A percentile compares a stretch with the other conserved stretches of the same genome.
phyloP scores from a whole-genome alignment of 1,284 basidiomycete species.

The Rhodotorula sp. region DNA sequence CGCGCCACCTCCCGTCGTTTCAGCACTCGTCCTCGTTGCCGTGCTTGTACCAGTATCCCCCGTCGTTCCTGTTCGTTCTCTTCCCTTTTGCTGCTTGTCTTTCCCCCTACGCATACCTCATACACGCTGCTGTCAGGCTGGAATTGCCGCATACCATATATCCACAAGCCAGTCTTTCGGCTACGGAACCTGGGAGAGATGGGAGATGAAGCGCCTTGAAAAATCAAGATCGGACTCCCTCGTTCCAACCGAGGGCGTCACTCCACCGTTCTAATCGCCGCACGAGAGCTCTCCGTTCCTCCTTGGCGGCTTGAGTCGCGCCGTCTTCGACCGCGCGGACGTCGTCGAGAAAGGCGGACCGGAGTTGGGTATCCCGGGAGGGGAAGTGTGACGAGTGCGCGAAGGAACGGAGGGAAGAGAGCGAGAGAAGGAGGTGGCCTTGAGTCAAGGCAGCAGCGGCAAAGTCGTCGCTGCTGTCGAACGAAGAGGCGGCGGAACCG shows the following conservation, averaged over 20 bases:
- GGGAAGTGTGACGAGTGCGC: conserved; percentile 45
- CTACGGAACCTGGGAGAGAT: no score
- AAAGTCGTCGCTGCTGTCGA: conserved; percentile 28
- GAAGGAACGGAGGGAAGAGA: conserved; percentile 50
- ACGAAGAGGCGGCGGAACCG: not conserved
- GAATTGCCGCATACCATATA: not conserved
- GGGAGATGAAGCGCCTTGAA: not conserved
- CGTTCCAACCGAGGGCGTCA: conserved; percentile 20
- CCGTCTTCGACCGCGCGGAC: conserved; percentile 51
- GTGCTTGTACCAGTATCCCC: not conserved
- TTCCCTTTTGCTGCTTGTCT: not conserved
- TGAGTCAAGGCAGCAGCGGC: conserved; percentile 50
- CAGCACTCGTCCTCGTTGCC: no score
- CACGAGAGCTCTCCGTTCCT: conserved; percentile 25
- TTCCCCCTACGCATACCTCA: not conserved
- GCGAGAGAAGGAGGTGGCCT: conserved; percentile 54
- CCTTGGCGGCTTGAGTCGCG: conserved; percentile 14
- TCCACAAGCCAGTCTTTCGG: no score
- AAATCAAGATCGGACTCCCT: conserved; percentile 1
- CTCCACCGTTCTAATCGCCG: conserved; percentile 35
- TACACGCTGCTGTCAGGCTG: conserved; percentile 1
- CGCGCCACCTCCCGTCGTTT: no score
- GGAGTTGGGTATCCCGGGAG: conserved; percentile 53
- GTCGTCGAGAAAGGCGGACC: conserved; percentile 78
- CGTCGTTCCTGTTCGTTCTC: not conserved